Evolutionary conservation across 2,329 filamentous ascomycete species (phyloP), one percentile per base, ranked within the genome.

Genomic region (Fusarium marasasianum): DNA sequence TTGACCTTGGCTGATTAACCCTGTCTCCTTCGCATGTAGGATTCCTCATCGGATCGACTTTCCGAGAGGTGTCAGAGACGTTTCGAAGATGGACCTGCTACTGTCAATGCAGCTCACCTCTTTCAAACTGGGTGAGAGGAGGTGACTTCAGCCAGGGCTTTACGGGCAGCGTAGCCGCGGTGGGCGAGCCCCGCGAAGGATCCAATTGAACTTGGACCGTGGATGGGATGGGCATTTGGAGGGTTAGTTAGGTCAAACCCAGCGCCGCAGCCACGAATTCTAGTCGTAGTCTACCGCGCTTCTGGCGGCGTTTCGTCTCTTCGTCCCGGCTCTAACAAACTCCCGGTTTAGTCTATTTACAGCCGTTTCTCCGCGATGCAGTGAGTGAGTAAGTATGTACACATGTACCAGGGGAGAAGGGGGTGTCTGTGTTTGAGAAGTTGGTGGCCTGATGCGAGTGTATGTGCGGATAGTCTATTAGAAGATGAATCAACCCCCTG

Each of bases 291-390:
- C 71, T 74, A 53, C 71, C 63, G 67, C 67, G 71, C 67, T 74
- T 74, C 71, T 74, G 71, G 71, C 71, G 71, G 63, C 64, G 63
- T 66, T 74, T 75, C 68, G 69, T 75, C 72, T 73, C 72, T 54
- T 66, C 56, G 60, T 74, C 60, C 69, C 65, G 72, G 69, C 44
- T 64, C 72, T 73, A 59, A 53, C 50, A 51, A 67, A 35, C 58
- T 63, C 35, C 45, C 41, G 44, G 65, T 44, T 54, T 70, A 56
- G 72, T 73, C 72, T 75, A 75, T 75, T 75, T 75, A 62, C 61
- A 73, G 72, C 33, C 41, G 44, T 50, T 57, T 31, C 62, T 73
- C 68, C 69, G 65, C 54, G 51, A 61, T 63, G 57, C 60, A 65
- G 63, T 45, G 31, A 38, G 35, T n/a, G 35, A 54, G 51, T 53